Conservation (phyloP, 352 stramenopile species). For the Phytophthora europaea region DNA sequence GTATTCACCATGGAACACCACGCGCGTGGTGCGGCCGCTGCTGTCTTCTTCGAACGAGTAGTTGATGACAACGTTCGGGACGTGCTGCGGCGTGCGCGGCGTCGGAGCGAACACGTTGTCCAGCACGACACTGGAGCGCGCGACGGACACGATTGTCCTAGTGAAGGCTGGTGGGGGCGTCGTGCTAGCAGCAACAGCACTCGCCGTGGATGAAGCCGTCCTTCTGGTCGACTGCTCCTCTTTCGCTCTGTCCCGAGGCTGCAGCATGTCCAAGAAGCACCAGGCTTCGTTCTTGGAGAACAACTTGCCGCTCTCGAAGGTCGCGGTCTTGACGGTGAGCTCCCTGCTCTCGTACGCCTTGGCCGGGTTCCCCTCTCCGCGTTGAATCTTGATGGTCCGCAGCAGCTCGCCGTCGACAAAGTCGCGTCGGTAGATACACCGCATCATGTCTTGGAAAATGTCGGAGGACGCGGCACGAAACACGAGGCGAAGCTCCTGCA, state of each 20-base stretch:
- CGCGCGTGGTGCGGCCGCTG: conserved; percentile 40
- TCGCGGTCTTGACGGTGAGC: conserved; percentile 47
- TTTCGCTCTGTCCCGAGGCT: conserved; percentile 37
- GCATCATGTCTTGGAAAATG: conserved; percentile 48
- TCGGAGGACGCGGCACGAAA: conserved; percentile 41
- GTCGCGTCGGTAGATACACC: conserved; percentile 40
- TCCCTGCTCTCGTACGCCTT: conserved; percentile 36
- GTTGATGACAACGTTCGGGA: conserved; percentile 54
- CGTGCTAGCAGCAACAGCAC: conserved; percentile 12
- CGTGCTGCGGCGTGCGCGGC: conserved; percentile 27
- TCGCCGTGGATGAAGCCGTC: conserved; percentile 33
- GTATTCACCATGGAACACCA: conserved; percentile 58
- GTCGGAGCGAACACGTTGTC: conserved; percentile 8
- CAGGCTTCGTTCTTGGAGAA: conserved; percentile 54
- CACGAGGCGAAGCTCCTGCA: conserved; percentile 52
- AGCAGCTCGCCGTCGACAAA: conserved; percentile 52
- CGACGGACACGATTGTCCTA: conserved; percentile 45
- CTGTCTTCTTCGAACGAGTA: conserved; percentile 56
- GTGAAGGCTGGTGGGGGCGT: conserved; percentile 33
- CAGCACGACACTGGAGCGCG: conserved; percentile 25
- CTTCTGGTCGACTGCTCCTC: conserved; percentile 31
- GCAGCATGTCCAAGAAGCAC: conserved; percentile 55
- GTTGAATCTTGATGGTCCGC: conserved; percentile 40
- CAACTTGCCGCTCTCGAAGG: conserved; percentile 45
- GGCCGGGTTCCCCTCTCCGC: conserved; percentile 11